Percentiles rank a stretch among this genome's conserved stretches.
Evolutionary conservation across 2,329 filamentous ascomycete species (phyloP).

Genomic region (Sclerotinia sclerotiorum): DNA sequence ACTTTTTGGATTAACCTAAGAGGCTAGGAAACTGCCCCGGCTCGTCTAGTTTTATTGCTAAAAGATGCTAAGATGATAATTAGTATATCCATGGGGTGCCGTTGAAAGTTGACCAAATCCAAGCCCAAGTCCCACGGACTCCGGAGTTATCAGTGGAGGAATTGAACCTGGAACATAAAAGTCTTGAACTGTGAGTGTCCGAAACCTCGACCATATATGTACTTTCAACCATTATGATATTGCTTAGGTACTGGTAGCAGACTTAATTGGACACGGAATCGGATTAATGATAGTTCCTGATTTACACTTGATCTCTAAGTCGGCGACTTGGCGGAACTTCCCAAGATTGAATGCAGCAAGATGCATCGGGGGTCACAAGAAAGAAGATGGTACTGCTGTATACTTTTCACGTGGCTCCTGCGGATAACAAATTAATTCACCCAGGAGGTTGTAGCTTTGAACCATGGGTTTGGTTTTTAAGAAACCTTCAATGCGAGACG

Average conservation of each 20-base stretch:
- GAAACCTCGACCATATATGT: background rate
- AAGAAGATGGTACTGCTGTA: slow-evolving; percentile 1
- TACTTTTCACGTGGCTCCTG: slow-evolving; percentile 13
- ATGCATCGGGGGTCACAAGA: slow-evolving; percentile 20
- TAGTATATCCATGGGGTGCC: background rate
- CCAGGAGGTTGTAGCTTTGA: slow-evolving; percentile 10
- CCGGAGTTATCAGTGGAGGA: background rate
- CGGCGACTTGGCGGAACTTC: slow-evolving; percentile 21
- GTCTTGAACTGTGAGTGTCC: slow-evolving; percentile 15
- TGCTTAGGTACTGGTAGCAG: background rate
- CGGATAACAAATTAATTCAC: slow-evolving; percentile 10
- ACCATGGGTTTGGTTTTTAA: slow-evolving; percentile 6
- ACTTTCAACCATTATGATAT: background rate
- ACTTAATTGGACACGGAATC: background rate
- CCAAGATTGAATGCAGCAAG: slow-evolving; percentile 15
- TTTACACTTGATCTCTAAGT: slow-evolving; percentile 15
- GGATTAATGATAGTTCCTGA: slow-evolving; percentile 18
- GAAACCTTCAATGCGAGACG: slow-evolving; percentile 13
- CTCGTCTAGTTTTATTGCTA: background rate
- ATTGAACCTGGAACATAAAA: slow-evolving; percentile 10
- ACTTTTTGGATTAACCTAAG: slow-evolving; percentile 11
- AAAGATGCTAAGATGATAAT: slow-evolving; percentile 2
- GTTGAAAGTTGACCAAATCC: background rate
- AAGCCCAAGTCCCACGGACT: background rate
- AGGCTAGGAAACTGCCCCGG: background rate